Percentiles rank a stretch among this genome's conserved stretches.
phyloP scores from a whole-genome alignment of 2,329 filamentous ascomycete species.

The Apiospora malaysiana region DNA sequence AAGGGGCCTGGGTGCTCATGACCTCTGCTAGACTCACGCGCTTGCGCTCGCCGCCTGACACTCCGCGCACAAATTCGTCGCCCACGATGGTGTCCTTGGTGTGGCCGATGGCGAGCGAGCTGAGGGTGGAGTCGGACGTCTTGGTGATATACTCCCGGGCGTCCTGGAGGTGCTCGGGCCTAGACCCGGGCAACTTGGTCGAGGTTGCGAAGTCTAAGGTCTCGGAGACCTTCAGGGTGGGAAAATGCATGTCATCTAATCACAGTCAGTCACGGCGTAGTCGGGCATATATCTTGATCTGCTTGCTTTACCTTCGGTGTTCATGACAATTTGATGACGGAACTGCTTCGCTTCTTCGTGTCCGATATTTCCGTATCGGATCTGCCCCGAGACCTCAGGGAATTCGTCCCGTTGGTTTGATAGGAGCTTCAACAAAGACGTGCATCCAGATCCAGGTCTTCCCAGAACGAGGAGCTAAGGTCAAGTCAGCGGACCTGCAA shows the following conservation, averaged over 20 bases:
- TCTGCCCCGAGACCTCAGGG: conserved; percentile 35
- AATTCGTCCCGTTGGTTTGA: conserved; percentile 39
- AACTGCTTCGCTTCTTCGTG: conserved; percentile 33
- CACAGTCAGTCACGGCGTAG: background rate
- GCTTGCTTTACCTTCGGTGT: conserved; percentile 35
- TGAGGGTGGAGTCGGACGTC: conserved; percentile 45
- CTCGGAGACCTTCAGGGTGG: conserved; percentile 69
- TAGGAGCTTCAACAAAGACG: conserved; percentile 38
- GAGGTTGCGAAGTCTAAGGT: conserved; percentile 72
- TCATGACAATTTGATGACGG: conserved; percentile 40
- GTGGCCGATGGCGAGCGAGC: conserved; percentile 72
- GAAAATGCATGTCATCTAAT: conserved; percentile 67
- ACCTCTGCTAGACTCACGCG: conserved; percentile 79
- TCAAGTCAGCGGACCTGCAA: background rate
- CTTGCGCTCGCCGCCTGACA: conserved; percentile 72
- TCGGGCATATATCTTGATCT: background rate
- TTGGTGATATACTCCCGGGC: conserved; percentile 39
- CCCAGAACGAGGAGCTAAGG: conserved; percentile 40
- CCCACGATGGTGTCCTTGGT: conserved; percentile 73
- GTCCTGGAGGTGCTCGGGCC: conserved; percentile 45
- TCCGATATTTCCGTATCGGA: conserved; percentile 36
- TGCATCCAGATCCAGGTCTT: conserved; percentile 41
- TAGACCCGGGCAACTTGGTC: conserved; percentile 66
- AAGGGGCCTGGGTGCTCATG: conserved; percentile 53
- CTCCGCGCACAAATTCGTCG: conserved; percentile 68